Evolutionary conservation across 225 moss, liverwort and hornwort species (phyloP).

Genomic region (Lunularia cruciata): DNA sequence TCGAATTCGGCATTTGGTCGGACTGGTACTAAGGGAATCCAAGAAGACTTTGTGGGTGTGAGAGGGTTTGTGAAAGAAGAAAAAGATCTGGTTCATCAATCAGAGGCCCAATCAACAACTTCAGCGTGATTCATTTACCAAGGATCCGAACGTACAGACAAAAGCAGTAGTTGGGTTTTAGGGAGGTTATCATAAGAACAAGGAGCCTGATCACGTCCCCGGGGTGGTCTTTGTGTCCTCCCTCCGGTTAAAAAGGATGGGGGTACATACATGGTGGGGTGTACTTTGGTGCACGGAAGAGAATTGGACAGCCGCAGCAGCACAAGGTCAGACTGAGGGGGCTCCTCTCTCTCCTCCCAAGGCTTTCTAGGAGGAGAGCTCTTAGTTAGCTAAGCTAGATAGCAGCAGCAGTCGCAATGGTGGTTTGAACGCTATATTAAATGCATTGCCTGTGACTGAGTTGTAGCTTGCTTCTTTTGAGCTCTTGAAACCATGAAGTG

Average conservation of each 20-base stretch:
- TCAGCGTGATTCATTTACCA: neutral
- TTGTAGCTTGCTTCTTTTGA: neutral
- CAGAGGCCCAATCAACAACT: neutral
- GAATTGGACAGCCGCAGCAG: neutral
- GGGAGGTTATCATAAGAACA: neutral
- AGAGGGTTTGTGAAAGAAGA: no score
- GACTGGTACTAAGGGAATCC: no score
- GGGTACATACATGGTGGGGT: neutral
- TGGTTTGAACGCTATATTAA: neutral
- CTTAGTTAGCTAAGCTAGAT: neutral
- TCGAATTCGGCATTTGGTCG: no score
- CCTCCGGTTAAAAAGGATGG: neutral
- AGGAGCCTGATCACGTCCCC: neutral
- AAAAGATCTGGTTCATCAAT: no score
- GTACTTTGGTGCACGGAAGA: slow-evolving; percentile 1
- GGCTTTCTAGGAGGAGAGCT: slow-evolving; percentile 3
- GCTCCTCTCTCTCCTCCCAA: neutral
- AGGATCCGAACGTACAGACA: neutral
- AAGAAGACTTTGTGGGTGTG: no score
- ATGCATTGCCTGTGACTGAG: neutral
- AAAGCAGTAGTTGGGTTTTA: neutral
- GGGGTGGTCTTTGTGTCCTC: neutral
- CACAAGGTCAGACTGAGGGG: neutral
- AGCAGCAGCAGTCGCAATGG: neutral
- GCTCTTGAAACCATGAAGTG: slow-evolving; percentile 22